Base-by-base conservation (phyloP, 148 eudicot genomes). In the Rhododendron griersonianum region DNA sequence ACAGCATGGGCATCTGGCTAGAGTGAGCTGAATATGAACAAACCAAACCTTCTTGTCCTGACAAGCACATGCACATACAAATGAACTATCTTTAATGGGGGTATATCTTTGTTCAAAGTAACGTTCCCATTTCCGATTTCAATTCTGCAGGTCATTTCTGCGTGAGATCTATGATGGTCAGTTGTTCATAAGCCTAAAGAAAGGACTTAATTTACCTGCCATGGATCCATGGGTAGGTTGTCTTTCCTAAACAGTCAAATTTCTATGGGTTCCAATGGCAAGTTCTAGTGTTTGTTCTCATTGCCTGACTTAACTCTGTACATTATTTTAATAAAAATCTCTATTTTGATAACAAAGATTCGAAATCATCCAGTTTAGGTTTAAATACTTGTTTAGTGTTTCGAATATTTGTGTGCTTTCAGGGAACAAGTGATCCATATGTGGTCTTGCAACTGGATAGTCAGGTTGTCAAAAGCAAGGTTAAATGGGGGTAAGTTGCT, bases 371-470 rank as follows among this genome's bases (percentile, higher is more conserved):
- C 39, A 33, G 25, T 19, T 11, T 47, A 75, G 30, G 65, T 73
- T 75, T 25, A 39, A 3, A 50, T 73, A n/a, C 5, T 25, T 78
- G 57, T 48, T 23, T 87, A 57, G 30, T 75, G 55, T 77, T 77
- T 83, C 19, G 0, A 78, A 41, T 41, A 39, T 84, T 25, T 77
- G 21, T 88, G 71, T 85, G 53, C 81, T 89, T 91, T 81, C 92
- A 96, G 99, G 99, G 99, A 88, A 97, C 98, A 63, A 97, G 99
- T 87, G 98, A 97, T 91, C 99, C 99, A 35, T 97, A 97, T 90
- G 95, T 95, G 74, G 91, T 97, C 82, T 86, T 97, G 87, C 94
- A 97, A 86, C 85, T 92, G 88, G 96, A 92, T 75, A 89, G 95
- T 88, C 99, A 97, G 91, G 90, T 93, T 78, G 90, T 92, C 83